These are phyloP conservation scores for Acer campestre DNA, from an alignment of 345 rosid genomes.

Conservation along the genomic window DNA sequence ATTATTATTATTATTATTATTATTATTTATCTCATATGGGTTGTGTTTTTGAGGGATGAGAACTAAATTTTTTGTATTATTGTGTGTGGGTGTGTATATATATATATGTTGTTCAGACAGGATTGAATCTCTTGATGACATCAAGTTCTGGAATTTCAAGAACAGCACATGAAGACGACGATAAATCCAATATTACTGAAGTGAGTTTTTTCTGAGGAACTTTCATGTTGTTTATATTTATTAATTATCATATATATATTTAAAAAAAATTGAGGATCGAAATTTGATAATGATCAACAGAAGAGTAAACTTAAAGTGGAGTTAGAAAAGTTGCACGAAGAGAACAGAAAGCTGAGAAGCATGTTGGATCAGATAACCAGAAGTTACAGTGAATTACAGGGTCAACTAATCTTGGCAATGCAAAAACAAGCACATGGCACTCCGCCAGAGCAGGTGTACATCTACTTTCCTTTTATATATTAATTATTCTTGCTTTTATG, in stretches of 20 bases:
- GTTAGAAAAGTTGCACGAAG: slow-evolving; percentile 61
- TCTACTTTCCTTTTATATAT: not conserved
- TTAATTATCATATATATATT: not conserved
- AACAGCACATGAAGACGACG: slow-evolving; percentile 17
- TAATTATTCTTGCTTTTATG: not conserved
- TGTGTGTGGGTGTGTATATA: not conserved
- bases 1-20: not conserved
- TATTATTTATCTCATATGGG: not conserved
- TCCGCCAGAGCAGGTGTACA: slow-evolving; percentile 41
- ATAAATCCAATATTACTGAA: slow-evolving; percentile 38
- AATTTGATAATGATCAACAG: slow-evolving; percentile 35
- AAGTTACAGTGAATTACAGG: slow-evolving; percentile 60
- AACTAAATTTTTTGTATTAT: not conserved
- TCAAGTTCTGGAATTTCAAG: slow-evolving; percentile 45
- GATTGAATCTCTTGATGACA: slow-evolving; percentile 48
- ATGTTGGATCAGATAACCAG: slow-evolving; percentile 62
- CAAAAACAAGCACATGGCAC: slow-evolving; percentile 50
- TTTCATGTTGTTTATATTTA: not conserved
- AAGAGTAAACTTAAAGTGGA: slow-evolving; percentile 44
- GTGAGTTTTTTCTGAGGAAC: slow-evolving; percentile 35
- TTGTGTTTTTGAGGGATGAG: not conserved
- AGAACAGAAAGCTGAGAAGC: slow-evolving; percentile 64
- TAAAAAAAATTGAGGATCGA: not conserved
- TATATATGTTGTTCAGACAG: slow-evolving; percentile 44
- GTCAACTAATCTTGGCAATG: slow-evolving; percentile 60